A percentile compares a stretch with the other conserved stretches of the same genome.
phyloP scores from a whole-genome alignment of 2,329 filamentous ascomycete genomes.

The Monosporascus sp. region DNA sequence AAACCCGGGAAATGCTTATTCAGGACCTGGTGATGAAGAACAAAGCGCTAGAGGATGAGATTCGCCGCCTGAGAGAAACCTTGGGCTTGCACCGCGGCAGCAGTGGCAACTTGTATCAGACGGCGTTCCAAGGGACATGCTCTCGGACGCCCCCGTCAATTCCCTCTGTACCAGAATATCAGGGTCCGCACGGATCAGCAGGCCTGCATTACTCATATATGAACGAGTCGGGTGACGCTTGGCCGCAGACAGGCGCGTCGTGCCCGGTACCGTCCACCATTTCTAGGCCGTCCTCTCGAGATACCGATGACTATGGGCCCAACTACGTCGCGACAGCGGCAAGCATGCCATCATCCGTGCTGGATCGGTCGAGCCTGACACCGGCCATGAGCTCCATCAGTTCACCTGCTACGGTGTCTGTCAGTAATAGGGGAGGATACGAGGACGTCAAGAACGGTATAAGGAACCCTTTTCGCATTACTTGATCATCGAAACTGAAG shows the following conservation, averaged over 20 bases:
- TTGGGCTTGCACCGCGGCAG: conserved; percentile 34
- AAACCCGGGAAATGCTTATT: conserved; percentile 44
- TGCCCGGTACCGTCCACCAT: conserved; percentile 43
- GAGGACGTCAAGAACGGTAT: conserved; percentile 30
- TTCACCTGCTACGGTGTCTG: conserved; percentile 11
- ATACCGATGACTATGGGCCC: conserved; percentile 41
- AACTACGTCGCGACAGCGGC: conserved; percentile 46
- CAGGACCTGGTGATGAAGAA: conserved; percentile 48
- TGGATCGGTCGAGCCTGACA: conserved; percentile 28
- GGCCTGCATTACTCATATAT: conserved; percentile 27
- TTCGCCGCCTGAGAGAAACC: conserved; percentile 39
- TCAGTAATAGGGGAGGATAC: conserved; percentile 29
- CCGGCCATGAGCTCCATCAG: conserved; percentile 25
- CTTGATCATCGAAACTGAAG: conserved; percentile 13
- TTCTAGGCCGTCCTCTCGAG: conserved; percentile 48
- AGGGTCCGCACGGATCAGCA: conserved; percentile 34
- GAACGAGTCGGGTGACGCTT: conserved; percentile 40
- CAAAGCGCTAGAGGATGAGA: conserved; percentile 48
- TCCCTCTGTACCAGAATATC: conserved; percentile 37
- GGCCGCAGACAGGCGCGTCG: conserved; percentile 36
- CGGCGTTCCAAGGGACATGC: conserved; percentile 29
- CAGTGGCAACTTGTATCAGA: conserved; percentile 18
- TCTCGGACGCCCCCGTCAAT: conserved; percentile 41
- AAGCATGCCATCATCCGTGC: conserved; percentile 41
- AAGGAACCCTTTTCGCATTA: conserved; percentile 5